Evolutionary conservation across 2,329 filamentous ascomycete genomes (phyloP).

Genomic region (Fusarium pseudoanthophilum): DNA sequence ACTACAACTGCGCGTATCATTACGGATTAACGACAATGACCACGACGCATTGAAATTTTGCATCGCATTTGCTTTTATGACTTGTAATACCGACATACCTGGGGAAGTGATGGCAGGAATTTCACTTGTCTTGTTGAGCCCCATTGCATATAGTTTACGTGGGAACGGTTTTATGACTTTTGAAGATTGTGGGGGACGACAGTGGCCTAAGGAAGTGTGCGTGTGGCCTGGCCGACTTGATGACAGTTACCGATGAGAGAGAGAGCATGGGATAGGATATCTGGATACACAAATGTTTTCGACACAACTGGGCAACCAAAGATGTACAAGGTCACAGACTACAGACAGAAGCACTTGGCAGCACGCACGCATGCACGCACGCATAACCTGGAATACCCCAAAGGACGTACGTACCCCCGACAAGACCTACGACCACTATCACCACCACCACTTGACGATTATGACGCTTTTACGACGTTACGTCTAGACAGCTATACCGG

Average conservation of each 20-base stretch:
- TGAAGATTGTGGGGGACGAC: constrained; percentile 33
- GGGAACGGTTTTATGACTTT: constrained; percentile 45
- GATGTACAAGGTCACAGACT: constrained; percentile 47
- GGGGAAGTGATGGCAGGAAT: constrained; percentile 28
- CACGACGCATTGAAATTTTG: constrained; percentile 44
- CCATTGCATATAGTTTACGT: constrained; percentile 47
- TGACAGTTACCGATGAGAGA: constrained; percentile 52
- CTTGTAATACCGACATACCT: constrained; percentile 52
- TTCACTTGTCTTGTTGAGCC: constrained; percentile 36
- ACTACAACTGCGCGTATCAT: constrained; percentile 30
- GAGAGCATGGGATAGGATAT: constrained; percentile 51
- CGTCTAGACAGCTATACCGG: constrained; percentile 58
- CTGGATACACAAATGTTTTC: constrained; percentile 54
- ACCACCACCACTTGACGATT: constrained; percentile 57
- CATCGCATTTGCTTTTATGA: constrained; percentile 50
- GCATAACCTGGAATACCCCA: constrained; percentile 46
- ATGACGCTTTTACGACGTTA: constrained; percentile 60
- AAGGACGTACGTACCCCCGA: constrained; percentile 48
- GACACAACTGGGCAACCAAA: constrained; percentile 55
- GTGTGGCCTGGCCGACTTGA: constrained; percentile 46
- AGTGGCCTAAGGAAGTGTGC: constrained; percentile 16
- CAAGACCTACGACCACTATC: constrained; percentile 52
- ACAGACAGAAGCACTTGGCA: constrained; percentile 43
- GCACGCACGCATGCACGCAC: constrained; percentile 19
- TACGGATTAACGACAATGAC: constrained; percentile 41